Evolutionary conservation across 768 basidiomycete species (phyloP).

Genomic region (Imleria badia): DNA sequence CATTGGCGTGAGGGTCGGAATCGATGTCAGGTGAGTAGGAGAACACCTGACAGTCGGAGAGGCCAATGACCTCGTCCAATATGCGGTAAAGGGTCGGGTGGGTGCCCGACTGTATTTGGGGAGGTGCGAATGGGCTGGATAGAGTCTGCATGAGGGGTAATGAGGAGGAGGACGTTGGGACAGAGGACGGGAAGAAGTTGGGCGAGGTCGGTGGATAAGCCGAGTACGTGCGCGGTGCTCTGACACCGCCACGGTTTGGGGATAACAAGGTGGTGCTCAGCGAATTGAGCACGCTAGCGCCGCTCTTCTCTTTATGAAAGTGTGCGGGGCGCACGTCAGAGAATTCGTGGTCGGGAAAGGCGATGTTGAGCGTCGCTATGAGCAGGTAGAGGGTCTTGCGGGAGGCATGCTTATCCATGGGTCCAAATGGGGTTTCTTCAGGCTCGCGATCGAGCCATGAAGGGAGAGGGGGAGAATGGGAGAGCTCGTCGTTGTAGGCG

Average conservation of each 20-base stretch:
- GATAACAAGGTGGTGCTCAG: slow-evolving; percentile 81
- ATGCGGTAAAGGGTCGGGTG: slow-evolving; percentile 87
- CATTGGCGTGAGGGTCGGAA: slow-evolving; percentile 89
- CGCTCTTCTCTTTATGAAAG: slow-evolving; percentile 79
- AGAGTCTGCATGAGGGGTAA: slow-evolving; percentile 61
- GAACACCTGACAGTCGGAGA: slow-evolving; percentile 93
- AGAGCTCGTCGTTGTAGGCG: slow-evolving; percentile 75
- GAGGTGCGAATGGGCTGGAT: slow-evolving; percentile 66
- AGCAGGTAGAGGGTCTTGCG: slow-evolving; percentile 95
- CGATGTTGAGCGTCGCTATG: slow-evolving; percentile 94
- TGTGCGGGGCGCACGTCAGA: slow-evolving; percentile 87
- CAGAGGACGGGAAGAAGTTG: slow-evolving; percentile 74
- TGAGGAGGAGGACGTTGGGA: slow-evolving; percentile 67
- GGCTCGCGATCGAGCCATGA: slow-evolving; percentile 72
- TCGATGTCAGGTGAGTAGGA: slow-evolving; percentile 92
- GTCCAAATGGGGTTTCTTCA: slow-evolving; percentile 86
- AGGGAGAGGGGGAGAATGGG: slow-evolving; percentile 80
- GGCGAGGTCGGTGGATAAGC: slow-evolving; percentile 76
- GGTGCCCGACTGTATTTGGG: slow-evolving; percentile 75
- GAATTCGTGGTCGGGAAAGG: slow-evolving; percentile 98
- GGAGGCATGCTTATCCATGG: slow-evolving; percentile 79
- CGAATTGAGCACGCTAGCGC: slow-evolving; percentile 76
- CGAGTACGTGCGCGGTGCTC: slow-evolving; percentile 79
- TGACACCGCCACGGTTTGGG: slow-evolving; percentile 63
- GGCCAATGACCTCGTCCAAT: slow-evolving; percentile 86